A percentile compares a stretch with the other conserved stretches of the same genome.
These are phyloP conservation scores for Omphalotus guepiniiformis DNA, from an alignment of 768 basidiomycete genomes.

Conservation along the genomic window DNA sequence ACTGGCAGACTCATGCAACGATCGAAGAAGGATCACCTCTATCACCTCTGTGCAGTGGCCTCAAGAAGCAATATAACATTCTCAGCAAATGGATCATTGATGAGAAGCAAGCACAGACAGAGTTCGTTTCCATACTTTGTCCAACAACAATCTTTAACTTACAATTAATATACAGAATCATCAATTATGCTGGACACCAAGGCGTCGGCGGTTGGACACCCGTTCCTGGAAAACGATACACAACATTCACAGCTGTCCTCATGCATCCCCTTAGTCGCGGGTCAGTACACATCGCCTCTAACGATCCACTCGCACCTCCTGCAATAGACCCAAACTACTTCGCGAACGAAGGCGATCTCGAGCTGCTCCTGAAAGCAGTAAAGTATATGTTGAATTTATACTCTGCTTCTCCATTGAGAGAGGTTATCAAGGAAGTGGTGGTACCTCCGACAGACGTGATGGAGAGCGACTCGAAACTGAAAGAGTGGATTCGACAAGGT, in stretches of 20 bases:
- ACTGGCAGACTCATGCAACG: slow-evolving; percentile 21
- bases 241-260: slow-evolving; percentile 11
- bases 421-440: neutral
- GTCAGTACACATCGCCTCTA: slow-evolving; percentile 1
- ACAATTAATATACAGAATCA: slow-evolving; percentile 4
- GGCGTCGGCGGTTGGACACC: slow-evolving; percentile 1
- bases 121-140: slow-evolving; percentile 19
- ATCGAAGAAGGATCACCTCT: slow-evolving; percentile 34
- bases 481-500: neutral
- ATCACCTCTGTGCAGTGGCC: slow-evolving; percentile 10
- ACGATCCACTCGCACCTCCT: slow-evolving; percentile 2
- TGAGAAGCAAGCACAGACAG: slow-evolving; percentile 11
- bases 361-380: slow-evolving; percentile 5
- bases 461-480: neutral
- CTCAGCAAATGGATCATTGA: slow-evolving; percentile 9
- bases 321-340: slow-evolving; percentile 7
- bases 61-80: slow-evolving; percentile 10
- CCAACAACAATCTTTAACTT: slow-evolving; percentile 2
- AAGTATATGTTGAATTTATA: slow-evolving; percentile 4
- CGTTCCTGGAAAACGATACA: slow-evolving; percentile 11
- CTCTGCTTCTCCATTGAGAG: neutral
- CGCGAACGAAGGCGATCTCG: slow-evolving; percentile 7
- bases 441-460: neutral
- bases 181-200: slow-evolving; percentile 8
- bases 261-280: slow-evolving; percentile 35